Evolutionary conservation across 2,329 filamentous ascomycete genomes (phyloP).

Genomic region (Emergomyces orientalis): DNA sequence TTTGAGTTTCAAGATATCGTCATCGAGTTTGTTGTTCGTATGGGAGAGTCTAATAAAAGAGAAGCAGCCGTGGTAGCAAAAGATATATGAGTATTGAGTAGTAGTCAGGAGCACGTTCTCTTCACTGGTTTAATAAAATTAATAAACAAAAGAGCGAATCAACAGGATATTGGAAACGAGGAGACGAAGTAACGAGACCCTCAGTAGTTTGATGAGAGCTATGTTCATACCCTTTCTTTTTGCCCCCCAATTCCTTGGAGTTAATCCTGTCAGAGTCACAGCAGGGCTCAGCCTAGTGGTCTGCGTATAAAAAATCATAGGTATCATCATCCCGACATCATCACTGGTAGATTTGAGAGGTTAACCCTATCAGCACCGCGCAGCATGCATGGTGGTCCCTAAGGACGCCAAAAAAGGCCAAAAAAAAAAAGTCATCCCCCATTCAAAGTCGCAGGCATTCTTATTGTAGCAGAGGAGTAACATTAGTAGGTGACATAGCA

Average conservation of each 20-base stretch:
- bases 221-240: background rate
- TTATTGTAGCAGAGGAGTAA: background rate
- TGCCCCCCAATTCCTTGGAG: background rate
- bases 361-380: background rate
- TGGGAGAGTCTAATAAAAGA: background rate
- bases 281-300: too few species aligned
- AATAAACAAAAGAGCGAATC: too few species aligned
- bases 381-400: background rate
- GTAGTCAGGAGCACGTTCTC: background rate
- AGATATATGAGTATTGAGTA: background rate
- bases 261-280: background rate
- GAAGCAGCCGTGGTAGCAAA: background rate
- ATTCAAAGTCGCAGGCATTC: background rate
- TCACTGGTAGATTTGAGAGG: background rate
- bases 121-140: background rate
- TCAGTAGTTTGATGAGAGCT: background rate
- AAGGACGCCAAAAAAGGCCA: background rate
- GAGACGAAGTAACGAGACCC: background rate
- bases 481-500: background rate
- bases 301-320: background rate
- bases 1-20: conserved; percentile 1
- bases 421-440: background rate
- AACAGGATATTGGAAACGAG: background rate
- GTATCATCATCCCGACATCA: background rate
- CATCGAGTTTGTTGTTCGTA: background rate